Base-by-base conservation (phyloP, 2,329 filamentous ascomycete genomes). In the Fusarium circinatum region DNA sequence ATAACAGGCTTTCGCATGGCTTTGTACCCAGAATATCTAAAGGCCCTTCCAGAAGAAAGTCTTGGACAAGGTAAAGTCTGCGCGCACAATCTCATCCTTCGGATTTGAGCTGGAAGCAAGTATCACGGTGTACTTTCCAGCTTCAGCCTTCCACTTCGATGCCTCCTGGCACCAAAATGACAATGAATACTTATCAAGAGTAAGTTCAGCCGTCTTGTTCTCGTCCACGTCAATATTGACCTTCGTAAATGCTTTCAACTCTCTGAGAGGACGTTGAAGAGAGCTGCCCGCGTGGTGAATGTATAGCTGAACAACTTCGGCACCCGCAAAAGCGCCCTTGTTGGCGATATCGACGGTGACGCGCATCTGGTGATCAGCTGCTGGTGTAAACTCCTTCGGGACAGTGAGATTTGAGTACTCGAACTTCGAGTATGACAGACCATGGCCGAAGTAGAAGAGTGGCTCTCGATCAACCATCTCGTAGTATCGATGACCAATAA, bases 401-500 rank as follows among this genome's bases (percentile, higher is more conserved):
- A 68, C 70, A 2, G 14, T 12, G 9, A 75, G 60, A 3, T 57
- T 68, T 2, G 70, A 62, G 75, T 92, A 91, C 47, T 86, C 84
- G 78, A 94, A 94, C 0, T 83, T 87, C 0, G 92, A 92, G 79
- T 94, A 94, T 1, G 90, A 92, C 4, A 94, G 85, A 4, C 92
- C 92, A 77, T 93, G 90, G 1, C 92, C 92, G 75, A 94, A 94
- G 47, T 90, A 86, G 80, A 93, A 93, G 1, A 90, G 84, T 0
- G 89, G 86, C 3, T 75, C 55, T 87, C 84, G 55, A 14, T 75
- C 62, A 32, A 74, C 48, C 73, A 71, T 60, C 44, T 94, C 92
- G 77, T 93, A 94, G 81, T 89, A 93, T 24, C 91, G 85, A 80
- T 94, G 94, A 0, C 92, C 92, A 20, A 94, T 86, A 78, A 92